Conservation (phyloP, 768 basidiomycete species). For the Naganishia onofrii region DNA sequence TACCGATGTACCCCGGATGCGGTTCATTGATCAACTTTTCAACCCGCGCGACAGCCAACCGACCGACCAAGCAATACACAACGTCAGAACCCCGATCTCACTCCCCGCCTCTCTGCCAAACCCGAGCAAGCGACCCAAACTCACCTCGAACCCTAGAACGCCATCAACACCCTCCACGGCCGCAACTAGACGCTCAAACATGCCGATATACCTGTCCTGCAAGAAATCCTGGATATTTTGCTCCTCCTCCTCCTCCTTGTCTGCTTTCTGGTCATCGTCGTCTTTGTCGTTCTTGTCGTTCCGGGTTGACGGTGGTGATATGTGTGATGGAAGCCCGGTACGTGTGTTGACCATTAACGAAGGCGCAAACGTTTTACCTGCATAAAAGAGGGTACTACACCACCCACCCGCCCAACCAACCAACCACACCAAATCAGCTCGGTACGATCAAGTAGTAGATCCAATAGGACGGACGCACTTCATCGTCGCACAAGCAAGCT, state of each 20-base stretch:
- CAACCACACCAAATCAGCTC: too few species aligned
- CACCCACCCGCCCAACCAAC: background rate
- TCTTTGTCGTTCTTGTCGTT: background rate
- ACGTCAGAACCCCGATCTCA: too few species aligned
- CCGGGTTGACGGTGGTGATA: background rate
- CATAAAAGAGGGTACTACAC: conserved; percentile 85
- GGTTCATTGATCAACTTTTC: conserved; percentile 97
- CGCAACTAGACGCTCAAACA: conserved; percentile 67
- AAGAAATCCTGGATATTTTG: conserved; percentile 72
- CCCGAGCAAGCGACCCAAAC: too few species aligned
- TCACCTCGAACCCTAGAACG: conserved; percentile 88
- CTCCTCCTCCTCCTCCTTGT: conserved; percentile 34
- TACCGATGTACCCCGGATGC: conserved; percentile 83
- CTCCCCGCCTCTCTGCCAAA: too few species aligned
- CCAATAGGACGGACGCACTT: too few species aligned
- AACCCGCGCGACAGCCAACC: conserved; percentile 7
- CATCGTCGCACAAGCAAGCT: conserved; percentile 89
- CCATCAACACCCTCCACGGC: conserved; percentile 71
- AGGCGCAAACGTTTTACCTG: conserved; percentile 78
- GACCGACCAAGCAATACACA: too few species aligned
- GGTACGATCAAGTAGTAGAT: too few species aligned
- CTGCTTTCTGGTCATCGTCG: background rate
- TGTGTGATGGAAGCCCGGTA: conserved; percentile 16
- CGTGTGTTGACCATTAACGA: conserved; percentile 58
- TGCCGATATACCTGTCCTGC: conserved; percentile 74